Evolutionary conservation across 2,329 filamentous ascomycete species (phyloP).

Genomic region (Trichoderma endophyticum): DNA sequence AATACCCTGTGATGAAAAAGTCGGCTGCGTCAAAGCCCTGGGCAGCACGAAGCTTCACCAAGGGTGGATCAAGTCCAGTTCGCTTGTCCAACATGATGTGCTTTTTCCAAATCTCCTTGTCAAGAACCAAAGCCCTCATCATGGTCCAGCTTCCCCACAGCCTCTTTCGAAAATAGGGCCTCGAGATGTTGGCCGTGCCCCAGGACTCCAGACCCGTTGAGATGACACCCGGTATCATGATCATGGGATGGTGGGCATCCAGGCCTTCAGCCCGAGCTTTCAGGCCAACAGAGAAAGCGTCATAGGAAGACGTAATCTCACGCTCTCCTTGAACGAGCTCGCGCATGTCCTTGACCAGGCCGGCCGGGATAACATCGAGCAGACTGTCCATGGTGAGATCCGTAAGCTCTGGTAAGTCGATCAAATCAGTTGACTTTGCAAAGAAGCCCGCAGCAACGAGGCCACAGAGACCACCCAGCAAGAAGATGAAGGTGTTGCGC

Average conservation of each 20-base stretch:
- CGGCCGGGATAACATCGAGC: constrained; percentile 82
- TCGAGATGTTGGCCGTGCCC: constrained; percentile 81
- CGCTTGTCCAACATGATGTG: constrained; percentile 95
- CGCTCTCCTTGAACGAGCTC: constrained; percentile 85
- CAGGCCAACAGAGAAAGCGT: constrained; percentile 87
- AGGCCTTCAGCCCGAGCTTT: constrained; percentile 80
- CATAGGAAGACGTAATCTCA: constrained; percentile 78
- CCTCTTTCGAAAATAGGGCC: constrained; percentile 89
- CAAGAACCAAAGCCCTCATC: constrained; percentile 91
- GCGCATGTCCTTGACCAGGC: constrained; percentile 79
- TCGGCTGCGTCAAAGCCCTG: constrained; percentile 98
- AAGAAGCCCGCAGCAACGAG: constrained; percentile 87
- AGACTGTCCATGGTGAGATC: constrained; percentile 82
- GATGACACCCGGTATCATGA: constrained; percentile 98
- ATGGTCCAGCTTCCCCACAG: constrained; percentile 99
- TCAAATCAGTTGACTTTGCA: constrained; percentile 82
- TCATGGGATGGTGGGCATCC: constrained; percentile 77
- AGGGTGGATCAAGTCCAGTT: constrained; percentile 86
- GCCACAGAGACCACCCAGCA: constrained; percentile 85
- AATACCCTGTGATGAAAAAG: constrained; percentile 89
- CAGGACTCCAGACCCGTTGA: constrained; percentile 96
- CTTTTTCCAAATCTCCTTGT: constrained; percentile 91
- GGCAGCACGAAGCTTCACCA: constrained; percentile 84
- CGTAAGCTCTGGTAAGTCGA: constrained; percentile 68
- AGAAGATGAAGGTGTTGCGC: constrained; percentile 77